Evolutionary conservation across 768 basidiomycete species (phyloP).

Genomic region (Phaffia tasmanica): DNA sequence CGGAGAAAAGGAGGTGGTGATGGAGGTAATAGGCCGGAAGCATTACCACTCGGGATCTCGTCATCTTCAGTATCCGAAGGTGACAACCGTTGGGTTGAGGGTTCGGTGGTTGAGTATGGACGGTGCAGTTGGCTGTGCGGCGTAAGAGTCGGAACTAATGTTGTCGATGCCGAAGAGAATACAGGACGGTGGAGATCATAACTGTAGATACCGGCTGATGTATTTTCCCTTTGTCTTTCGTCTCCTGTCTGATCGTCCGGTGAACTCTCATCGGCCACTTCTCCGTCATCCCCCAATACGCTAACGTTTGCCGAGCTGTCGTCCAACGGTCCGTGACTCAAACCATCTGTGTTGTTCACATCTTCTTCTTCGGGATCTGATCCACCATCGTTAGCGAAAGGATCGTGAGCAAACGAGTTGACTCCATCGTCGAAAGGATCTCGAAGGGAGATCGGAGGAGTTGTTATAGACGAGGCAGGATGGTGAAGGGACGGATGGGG

Average conservation of each 20-base stretch:
- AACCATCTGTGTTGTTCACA: not conserved
- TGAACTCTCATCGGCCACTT: conserved; percentile 5
- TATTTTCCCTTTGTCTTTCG: not conserved
- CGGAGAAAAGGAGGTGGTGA: conserved; percentile 18
- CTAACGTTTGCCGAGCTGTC: not conserved
- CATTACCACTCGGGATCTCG: not conserved
- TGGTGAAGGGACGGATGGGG: too few relatives aligned
- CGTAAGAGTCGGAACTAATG: not conserved
- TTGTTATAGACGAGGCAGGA: not conserved
- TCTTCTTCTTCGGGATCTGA: conserved; percentile 16
- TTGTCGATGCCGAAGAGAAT: not conserved
- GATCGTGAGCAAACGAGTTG: conserved; percentile 24
- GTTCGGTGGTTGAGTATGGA: not conserved
- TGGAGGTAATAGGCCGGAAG: not conserved
- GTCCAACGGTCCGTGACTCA: not conserved
- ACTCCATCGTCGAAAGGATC: conserved; percentile 25
- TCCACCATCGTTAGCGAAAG: conserved; percentile 23
- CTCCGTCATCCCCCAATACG: not conserved
- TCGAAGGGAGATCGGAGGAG: conserved; percentile 14
- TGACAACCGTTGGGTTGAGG: not conserved
- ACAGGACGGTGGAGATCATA: too few relatives aligned
- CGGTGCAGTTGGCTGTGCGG: too few relatives aligned
- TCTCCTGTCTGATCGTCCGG: conserved; percentile 12
- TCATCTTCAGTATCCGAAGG: not conserved
- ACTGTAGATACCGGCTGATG: too few relatives aligned